Conservation (phyloP, 768 basidiomycete genomes). For the Psilocybe azurescens region DNA sequence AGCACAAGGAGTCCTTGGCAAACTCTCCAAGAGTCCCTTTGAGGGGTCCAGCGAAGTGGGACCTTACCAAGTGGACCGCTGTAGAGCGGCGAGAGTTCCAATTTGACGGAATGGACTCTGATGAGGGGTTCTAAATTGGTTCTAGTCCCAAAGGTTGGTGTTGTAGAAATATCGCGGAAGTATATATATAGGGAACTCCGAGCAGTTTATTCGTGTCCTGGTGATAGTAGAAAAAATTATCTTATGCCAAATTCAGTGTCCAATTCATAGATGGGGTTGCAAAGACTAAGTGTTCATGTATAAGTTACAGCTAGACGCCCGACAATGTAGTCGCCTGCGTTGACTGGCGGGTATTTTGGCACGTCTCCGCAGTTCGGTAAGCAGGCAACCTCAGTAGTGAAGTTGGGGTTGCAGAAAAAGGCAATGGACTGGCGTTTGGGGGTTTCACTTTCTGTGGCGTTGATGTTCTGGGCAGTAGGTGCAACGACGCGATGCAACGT, state of each 20-base stretch:
- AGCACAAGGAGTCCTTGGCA: constrained; percentile 38
- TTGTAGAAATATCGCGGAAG: too few species aligned
- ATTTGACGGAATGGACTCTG: constrained; percentile 25
- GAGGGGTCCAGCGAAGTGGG: constrained; percentile 37
- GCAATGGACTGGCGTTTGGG: constrained; percentile 80
- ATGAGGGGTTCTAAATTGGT: neutral
- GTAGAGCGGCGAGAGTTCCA: constrained; percentile 34
- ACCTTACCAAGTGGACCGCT: constrained; percentile 40
- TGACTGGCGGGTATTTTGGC: constrained; percentile 72
- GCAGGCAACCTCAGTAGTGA: constrained; percentile 67
- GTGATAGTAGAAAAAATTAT: neutral
- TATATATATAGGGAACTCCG: neutral
- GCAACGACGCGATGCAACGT: constrained; percentile 86
- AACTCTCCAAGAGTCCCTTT: constrained; percentile 30
- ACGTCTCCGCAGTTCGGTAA: constrained; percentile 67
- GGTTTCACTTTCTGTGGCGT: constrained; percentile 56
- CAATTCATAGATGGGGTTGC: neutral
- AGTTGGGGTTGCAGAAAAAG: constrained; percentile 89
- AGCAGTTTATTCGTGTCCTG: neutral
- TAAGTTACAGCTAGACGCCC: constrained; percentile 69
- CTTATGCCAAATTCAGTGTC: neutral
- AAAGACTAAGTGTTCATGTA: constrained; percentile 31
- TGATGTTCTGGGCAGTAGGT: constrained; percentile 57
- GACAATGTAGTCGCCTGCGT: constrained; percentile 79
- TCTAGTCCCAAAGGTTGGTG: too few species aligned